Base-by-base conservation (phyloP, 2,329 filamentous ascomycete species). In the Ceratocystis lukuohia region DNA sequence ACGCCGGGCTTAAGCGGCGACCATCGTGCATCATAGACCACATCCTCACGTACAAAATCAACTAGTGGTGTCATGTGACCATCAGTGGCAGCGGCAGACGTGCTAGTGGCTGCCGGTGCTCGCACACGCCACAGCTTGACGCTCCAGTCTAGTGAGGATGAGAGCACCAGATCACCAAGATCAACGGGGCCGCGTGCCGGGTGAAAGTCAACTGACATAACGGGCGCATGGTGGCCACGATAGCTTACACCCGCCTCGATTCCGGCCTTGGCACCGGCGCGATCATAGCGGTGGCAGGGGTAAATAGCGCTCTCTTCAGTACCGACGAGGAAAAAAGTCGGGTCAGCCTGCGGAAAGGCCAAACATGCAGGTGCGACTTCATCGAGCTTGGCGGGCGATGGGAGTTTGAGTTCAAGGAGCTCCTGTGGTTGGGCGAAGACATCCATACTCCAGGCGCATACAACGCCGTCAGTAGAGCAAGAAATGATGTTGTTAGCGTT, bases 401-500 rank as follows among this genome's bases (percentile, higher is more conserved):
- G 93, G 1, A 91, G 89, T 68, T 87, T 88, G 12, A 99, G 82
- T 72, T 96, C 91, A 53, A 99, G 84, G 66, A 91, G 87, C 78
- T 99, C 94, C 76, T 97, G 93, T 0, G 94, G 94, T 75, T 96
- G 91, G 0, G 93, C 91, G 68, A 99, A 88, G 85, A 99, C 97
- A 75, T 99, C 95, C 70, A 96, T 91, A 66, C 89, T 92, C 94
- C 94, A 99, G 61, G 92, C 90, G 75, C 94, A 99, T 53, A 97
- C 91, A 8, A 96, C 91, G 65, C 94, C 94, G 73, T 99, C 94
- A 0, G 94, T 99, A 1, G 91, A 96, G 74, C 91, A 93, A 44
- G 92, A 96, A 71, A 99, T 89, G 74, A 99, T 96, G 75, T 97
- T 99, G 78, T 96, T 96, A 68, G 94, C 94, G 74, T 99, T 99